Percentiles rank a stretch among this genome's conserved stretches.
These are phyloP conservation scores for Pestalotiopsis sp. DNA, from an alignment of 2,329 filamentous ascomycete species.

Conservation along the genomic window DNA sequence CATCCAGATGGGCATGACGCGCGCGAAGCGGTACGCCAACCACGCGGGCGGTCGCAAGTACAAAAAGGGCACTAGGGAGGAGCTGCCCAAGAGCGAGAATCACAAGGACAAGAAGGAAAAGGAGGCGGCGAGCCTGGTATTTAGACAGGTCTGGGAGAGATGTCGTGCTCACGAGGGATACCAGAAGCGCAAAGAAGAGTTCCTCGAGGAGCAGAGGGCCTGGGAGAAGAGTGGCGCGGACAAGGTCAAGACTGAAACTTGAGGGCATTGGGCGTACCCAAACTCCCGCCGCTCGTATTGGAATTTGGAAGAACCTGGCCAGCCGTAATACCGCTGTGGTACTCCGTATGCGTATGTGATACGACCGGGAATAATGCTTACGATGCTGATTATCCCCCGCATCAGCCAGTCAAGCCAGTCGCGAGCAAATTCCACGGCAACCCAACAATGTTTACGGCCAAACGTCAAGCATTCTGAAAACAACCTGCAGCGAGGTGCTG, in stretches of 20 bases:
- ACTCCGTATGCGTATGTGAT: too few relatives aligned
- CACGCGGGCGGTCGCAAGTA: conserved; percentile 58
- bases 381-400: too few relatives aligned
- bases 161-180: conserved; percentile 47
- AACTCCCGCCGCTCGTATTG: background rate
- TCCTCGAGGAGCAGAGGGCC: conserved; percentile 43
- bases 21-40: conserved; percentile 61
- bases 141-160: conserved; percentile 49
- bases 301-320: background rate
- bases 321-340: background rate
- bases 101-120: conserved; percentile 52
- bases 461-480: background rate
- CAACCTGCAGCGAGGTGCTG: background rate
- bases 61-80: conserved; percentile 39
- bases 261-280: background rate
- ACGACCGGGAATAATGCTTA: too few relatives aligned
- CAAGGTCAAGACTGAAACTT: background rate
- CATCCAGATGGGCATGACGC: conserved; percentile 67
- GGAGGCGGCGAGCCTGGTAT: conserved; percentile 48
- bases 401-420: too few relatives aligned
- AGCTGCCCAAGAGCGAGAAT: conserved; percentile 43
- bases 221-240: conserved; percentile 8
- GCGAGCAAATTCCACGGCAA: too few relatives aligned
- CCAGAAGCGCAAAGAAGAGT: conserved; percentile 42
- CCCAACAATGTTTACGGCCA: background rate